Base-by-base conservation (phyloP, 169 alveolate genomes). In the Eimeria necatrix region DNA sequence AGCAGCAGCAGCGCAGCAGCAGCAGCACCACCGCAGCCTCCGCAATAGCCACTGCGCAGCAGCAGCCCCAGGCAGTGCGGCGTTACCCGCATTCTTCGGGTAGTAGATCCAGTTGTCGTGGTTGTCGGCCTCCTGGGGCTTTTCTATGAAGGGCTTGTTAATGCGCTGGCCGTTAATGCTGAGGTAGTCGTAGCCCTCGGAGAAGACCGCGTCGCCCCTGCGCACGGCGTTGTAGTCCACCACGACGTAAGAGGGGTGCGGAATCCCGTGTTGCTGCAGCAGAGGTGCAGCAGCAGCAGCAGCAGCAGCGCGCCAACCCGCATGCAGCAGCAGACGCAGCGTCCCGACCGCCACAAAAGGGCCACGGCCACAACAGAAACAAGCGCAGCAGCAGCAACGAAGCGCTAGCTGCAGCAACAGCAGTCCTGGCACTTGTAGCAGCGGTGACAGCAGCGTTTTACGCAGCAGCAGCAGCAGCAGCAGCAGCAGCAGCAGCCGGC, bases 101-200 rank as follows among this genome's bases (percentile, higher is more conserved):
- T 99, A 99, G 96, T 99, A 99, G 59, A 99, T 98, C 98, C 99
- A 99, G 90, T 98, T 98, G 95, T 99, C 98, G 96, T 99, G 99
- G 96, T 99, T 99, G 95, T 99, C 99, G 4, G 99, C 99, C 96
- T 99, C 98, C 85, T 98, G 95, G 5, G 99, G 99, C 87, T 99
- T 99, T 95, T 99, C 99, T 0, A 99, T 98, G 96, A 98, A 99
- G 0, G 99, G 99, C 94, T 99, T 99, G 81, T 97, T 96, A 49
- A 81, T 41, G 41, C 93, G 85, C 86, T 83, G 68, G 78, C 76
- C 88, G 49, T 74, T 81, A 60, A 56, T 85, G 51, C 53, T 88
- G 68, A 94, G 80, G 74, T 86, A 89, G 80, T 94, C 96, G 93
- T 71, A 71, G 71, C 89, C 92, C 91, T 86, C 95, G 52, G 83